Base-by-base conservation (phyloP, 2,329 filamentous ascomycete species). In the Samsoniella hepiali region DNA sequence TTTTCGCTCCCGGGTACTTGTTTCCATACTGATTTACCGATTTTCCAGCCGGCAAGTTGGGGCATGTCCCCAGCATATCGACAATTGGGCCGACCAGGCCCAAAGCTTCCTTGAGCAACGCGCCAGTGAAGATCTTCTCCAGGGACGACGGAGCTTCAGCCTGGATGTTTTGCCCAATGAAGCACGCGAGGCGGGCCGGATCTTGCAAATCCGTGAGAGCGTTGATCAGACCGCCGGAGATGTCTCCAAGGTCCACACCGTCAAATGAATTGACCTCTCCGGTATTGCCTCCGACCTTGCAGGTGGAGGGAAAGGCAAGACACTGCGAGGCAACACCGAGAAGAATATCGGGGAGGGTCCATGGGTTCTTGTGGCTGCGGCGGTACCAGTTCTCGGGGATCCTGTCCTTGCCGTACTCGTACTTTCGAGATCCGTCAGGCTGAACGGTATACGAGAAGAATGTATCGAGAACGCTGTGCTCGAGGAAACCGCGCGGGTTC, bases 371-470 rank as follows among this genome's bases (percentile, higher is more conserved):
- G n/a, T 42, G 80, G 0, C 75, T 69, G 47, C 77, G 76, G 4
- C 65, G 65, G 70, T 80, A 84, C 79, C 81, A 84, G 70, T 84
- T 84, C 31, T 78, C 74, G 0, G 82, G 82, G 49, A 84, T 82
- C 3, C 77, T 74, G 67, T 84, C 81, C 67, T 78, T 77, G n/a
- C 82, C 82, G 31, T 75, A 68, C 9, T 76, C 77, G 66, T 82
- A 79, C 4, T 73, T 75, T 15, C 40, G 40, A n/a, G 40, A 44
- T n/a, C 40, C 40, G 40, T 44, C 40, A 27, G 47, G n/a, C 45
- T 80, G 68, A 47, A 75, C 73, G 5, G 74, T 76, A 7, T 78
- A 72, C 34, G 67, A 64, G 65, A 76, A 84, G 70, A 84, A 83
- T 65, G 72, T 77, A 60, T 75, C 76, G 58, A 84, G 72, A 1